These are phyloP conservation scores for Arabidopsis lyrata DNA, from an alignment of 441 rosid species.

Conservation along the genomic window DNA sequence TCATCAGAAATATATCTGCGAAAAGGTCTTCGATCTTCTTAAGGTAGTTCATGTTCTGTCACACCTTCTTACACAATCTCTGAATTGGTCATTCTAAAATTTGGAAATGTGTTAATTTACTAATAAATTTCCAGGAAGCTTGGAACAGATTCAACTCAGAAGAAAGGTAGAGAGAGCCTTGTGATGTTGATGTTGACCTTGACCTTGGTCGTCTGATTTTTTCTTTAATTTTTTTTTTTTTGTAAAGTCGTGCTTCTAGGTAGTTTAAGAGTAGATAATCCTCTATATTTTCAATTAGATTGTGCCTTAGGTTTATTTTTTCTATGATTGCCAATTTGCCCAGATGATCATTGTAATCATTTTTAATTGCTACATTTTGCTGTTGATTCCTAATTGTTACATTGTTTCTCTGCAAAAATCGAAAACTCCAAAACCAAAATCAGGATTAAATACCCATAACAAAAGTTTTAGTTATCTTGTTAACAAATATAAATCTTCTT, in stretches of 20 bases:
- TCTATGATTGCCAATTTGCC: background rate
- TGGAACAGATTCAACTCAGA: conserved; percentile 94
- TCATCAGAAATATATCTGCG: conserved; percentile 90
- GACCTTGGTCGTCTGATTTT: background rate
- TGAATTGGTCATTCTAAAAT: conserved; percentile 7
- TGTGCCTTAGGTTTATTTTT: background rate
- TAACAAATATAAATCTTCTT: background rate
- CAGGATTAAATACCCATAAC: background rate
- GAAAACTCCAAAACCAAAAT: background rate
- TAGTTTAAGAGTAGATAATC: conserved; percentile 11
- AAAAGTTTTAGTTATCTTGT: background rate
- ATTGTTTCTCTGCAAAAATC: too few species aligned
- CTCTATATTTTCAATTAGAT: background rate
- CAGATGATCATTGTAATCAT: conserved; percentile 14
- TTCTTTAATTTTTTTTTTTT: background rate
- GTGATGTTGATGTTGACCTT: conserved; percentile 20
- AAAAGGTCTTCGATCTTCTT: conserved; percentile 94
- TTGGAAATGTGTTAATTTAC: conserved; percentile 21
- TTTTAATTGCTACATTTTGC: background rate
- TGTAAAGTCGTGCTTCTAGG: conserved; percentile 31
- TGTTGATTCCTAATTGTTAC: background rate
- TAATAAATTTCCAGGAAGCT: conserved; percentile 71
- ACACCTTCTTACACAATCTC: background rate
- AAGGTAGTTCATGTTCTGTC: conserved; percentile 57
- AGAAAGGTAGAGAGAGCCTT: conserved; percentile 65